Base-by-base conservation (phyloP, 805 yeast genomes). In the Saturnispora kantuleensis region DNA sequence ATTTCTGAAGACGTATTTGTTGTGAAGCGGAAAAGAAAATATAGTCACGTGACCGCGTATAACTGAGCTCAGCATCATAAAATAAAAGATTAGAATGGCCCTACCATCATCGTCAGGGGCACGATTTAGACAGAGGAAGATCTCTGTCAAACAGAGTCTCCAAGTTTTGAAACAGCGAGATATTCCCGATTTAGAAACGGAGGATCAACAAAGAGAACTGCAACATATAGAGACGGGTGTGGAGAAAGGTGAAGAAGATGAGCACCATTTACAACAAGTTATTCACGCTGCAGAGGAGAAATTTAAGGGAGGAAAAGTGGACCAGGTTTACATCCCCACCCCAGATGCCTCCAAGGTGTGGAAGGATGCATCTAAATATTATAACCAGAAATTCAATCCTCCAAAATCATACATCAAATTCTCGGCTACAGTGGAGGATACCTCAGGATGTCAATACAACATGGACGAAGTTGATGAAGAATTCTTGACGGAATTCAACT, bases 211-310 rank as follows among this genome's bases (percentile, higher is more conserved):
- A 60, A 77, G 97, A 36, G 96, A 90, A 51, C 65, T 85, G 29
- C 87, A 86, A 56, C 86, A 87, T 49, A 76, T 93, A 37, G 98
- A 93, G 56, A 90, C 97, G 6, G 98, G 98, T 65, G 98, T 93
- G 35, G 98, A 93, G 58, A 93, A 93, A 61, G 87, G 84, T 53
- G 98, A 93, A 64, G 98, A 93, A 64, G 95, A 87, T 55, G 98
- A 93, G 63, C 93, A 85, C 35, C 98, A 93, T 74, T 71, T 93
- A 50, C 95, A 90, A 61, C 86, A 83, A 50, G 96, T 89, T 41
- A 81, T 93, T 52, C 79, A 80, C 63, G 90, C 90, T 11, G 77
- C 87, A 2, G 81, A 79, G 42, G 77, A 78, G 29, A 79, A 81
- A 2, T 73, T 84, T 15, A 66, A 77, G 47, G 76, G 76, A 47